Evolutionary conservation across 345 rosid species (phyloP).

Genomic region (Gossypium thurberi): DNA sequence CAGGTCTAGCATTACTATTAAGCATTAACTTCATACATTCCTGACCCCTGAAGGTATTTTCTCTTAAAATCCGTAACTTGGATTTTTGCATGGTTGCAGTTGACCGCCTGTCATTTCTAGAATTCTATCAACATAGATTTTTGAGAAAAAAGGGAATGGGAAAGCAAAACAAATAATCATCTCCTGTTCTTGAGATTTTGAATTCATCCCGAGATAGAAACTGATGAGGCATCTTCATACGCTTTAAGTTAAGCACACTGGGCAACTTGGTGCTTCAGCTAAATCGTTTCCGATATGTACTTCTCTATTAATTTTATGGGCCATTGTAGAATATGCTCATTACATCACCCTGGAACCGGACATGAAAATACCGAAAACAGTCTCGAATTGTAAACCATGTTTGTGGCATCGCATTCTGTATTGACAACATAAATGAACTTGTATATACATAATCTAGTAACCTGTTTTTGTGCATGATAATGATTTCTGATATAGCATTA

Average conservation of each 20-base stretch:
- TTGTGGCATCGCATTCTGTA: background rate
- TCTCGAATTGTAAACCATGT: background rate
- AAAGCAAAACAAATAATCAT: background rate
- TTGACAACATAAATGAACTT: background rate
- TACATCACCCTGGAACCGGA: background rate
- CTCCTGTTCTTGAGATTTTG: background rate
- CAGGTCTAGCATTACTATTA: constrained; percentile 32
- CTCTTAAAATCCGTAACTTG: background rate
- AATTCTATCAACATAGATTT: constrained; percentile 40
- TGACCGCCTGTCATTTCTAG: constrained; percentile 39
- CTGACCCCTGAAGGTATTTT: background rate
- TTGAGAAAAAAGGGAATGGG: constrained; percentile 20
- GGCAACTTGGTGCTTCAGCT: background rate
- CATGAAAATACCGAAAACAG: background rate
- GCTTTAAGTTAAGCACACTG: background rate
- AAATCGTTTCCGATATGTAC: too few species aligned
- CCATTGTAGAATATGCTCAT: too few species aligned
- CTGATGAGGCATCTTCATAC: background rate
- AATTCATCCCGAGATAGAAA: background rate
- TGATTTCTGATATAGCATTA: background rate
- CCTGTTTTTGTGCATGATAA: background rate
- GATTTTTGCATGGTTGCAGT: constrained; percentile 23
- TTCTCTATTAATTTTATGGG: too few species aligned
- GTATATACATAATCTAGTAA: background rate
- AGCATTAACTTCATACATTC: background rate